Evolutionary conservation across 176 grass and related monocot species (phyloP), one percentile per base, ranked within the genome.

Genomic region (Hordeum marinum): DNA sequence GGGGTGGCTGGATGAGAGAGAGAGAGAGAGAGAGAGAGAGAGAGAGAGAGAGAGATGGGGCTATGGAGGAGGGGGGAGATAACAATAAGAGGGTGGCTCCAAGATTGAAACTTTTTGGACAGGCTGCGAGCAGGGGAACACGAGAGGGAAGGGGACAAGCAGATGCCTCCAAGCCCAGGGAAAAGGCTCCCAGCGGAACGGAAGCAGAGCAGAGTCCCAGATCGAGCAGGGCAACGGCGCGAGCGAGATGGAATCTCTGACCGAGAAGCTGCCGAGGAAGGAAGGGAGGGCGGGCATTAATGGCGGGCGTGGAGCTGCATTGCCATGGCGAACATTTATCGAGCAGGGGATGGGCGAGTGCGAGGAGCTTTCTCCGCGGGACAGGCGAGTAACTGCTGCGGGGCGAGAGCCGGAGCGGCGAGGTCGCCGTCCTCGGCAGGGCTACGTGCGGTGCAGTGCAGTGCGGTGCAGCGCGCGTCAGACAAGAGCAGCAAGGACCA

Each of bases 21-120:
- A 27, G 20, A 15, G 48, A 52, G 46, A 48, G 45, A 48, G 13
- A 13, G 45, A 10, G 4, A 5, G 43, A 25, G 55, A 24, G 34
- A 29, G 29, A 29, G 29, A 29, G 29, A 29, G 29, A 29, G 11
- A 0, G 13, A 4, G 8, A 8, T 10, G 6, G 57, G 24, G 4
- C n/a, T n/a, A n/a, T n/a, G 17, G 77, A 25, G 10, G 10, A 1
- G 0, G 11, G 11, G 13, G 77, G 25, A 11, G 77, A 80, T 42
- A 65, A 80, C 24, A 65, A 46, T 50, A 76, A 75, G 6, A 40
- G 83, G 35, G 75, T 85, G 58, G 63, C 75, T 85, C 75, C 84
- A 39, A 20, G 85, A 41, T 91, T 81, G 85, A 83, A 87, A 79
- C 50, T 84, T 87, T 87, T 80, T 80, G 61, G 60, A 46, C 89